Base-by-base conservation (phyloP, 768 basidiomycete species). In the Lyophyllum decastes region DNA sequence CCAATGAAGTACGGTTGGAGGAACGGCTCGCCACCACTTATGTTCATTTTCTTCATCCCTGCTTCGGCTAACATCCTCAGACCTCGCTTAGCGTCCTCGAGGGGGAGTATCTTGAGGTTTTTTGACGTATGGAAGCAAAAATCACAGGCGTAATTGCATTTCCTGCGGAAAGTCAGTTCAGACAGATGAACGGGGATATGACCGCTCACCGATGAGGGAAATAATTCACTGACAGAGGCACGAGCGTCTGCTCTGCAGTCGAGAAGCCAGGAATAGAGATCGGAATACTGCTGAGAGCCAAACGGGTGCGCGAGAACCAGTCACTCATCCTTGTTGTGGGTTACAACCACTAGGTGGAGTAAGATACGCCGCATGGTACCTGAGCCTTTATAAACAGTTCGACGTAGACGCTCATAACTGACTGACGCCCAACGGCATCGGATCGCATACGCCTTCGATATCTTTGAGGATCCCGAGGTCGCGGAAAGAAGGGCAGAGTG, bases 91-190 rank as follows among this genome's bases (percentile, higher is more conserved):
- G 73, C 74, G 9, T 76, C 67, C 1, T 75, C 70, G 11, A 78
- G 38, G 1, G 70, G 68, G 4, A 78, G 66, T 17, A 76, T 73
- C 11, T 62, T 64, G 2, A 68, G 52, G n/a, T 71, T 74, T 14
- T 68, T 74, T 47, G 61, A 67, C 0, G 77, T 79, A 35, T 78
- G 77, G 46, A 79, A 78, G 58, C 77, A 78, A 50, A 78, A 77
- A 4, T 71, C 66, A 33, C 76, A 76, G 7, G 66, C 58, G 22
- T 78, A 78, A 35, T 78, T 78, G 62, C 71, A 72, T 64, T 63
- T 60, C 19, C 70, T 71, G 57, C 33, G 19, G 2, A 33, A 49
- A 33, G 17, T n/a, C 34, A 30, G 34, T n/a, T n/a, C n/a, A n/a
- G n/a, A n/a, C n/a, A n/a, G n/a, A n/a, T n/a, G n/a, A n/a, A n/a